Evolutionary conservation across 116 monocot genomes (phyloP), one percentile per base, ranked within the genome.

Genomic region (Cymodocea nodosa): DNA sequence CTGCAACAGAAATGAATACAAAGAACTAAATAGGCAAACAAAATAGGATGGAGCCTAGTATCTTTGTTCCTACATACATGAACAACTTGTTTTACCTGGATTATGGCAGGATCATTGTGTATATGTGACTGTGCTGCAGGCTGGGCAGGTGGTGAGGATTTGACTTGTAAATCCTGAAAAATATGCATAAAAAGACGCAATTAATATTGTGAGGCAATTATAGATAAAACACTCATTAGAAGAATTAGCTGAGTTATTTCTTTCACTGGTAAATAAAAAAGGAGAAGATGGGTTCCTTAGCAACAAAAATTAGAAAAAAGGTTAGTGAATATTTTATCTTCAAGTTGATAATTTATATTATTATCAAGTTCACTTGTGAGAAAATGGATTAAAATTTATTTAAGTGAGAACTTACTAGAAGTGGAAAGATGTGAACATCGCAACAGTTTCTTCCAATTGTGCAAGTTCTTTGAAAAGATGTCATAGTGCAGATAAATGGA

Each of bases 141-240:
- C 56, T 76, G 87, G 75, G 52, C 78, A 73, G 82, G 83, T 65
- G 83, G 85, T n/a, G 83, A 81, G 16, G 90, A 82, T 51, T 87
- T 94, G 6, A 94, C 87, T 78, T 87, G 87, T 66, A 94, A 71
- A 72, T 94, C 93, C 93, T 93, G 78, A 66, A 73, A 73, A 35
- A 37, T 40, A 6, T 18, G 18, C 0, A 40, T 39, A 14, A 20
- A 15, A 22, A 24, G n/a, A 24, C 23, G 39, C 39, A 56, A 22
- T 24, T 6, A 52, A 50, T 23, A 15, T 16, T 5, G 23, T 15
- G 35, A 60, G 15, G 13, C 4, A 60, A 60, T 34, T 2, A 34
- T 16, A 18, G 16, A 36, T 15, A 60, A 60, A 17, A 17, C 13
- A 35, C 23, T 7, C 15, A 2, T 35, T 60, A 24, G n/a, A 60